These are phyloP conservation scores for Cercophora newfieldiana DNA, from an alignment of 495 filamentous ascomycete species.

Conservation along the genomic window DNA sequence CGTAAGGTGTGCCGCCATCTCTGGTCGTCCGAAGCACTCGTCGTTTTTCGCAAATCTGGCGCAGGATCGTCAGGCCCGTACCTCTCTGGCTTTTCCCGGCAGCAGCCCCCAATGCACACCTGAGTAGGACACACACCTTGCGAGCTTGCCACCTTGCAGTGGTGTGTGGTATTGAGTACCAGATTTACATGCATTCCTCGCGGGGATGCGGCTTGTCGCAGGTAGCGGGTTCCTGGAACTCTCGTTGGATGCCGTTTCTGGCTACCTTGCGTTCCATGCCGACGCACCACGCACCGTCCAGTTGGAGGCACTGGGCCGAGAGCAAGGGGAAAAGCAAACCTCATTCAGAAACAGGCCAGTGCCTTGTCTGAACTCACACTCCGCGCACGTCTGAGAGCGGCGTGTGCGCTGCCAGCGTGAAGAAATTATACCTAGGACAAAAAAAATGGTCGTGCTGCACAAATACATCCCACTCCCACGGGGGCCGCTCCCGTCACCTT, in stretches of 20 bases:
- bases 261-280: conserved; percentile 10
- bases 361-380: conserved; percentile 17
- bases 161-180: background rate
- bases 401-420: conserved; percentile 3
- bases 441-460: conserved; percentile 13
- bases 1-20: conserved; percentile 6
- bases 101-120: conserved; percentile 8
- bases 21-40: conserved; percentile 5
- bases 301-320: background rate
- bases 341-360: conserved; percentile 13
- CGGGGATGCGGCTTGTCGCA: conserved; percentile 16
- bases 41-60: conserved; percentile 8
- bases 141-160: too few relatives aligned
- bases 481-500: background rate
- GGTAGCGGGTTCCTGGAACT: background rate
- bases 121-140: background rate
- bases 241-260: conserved; percentile 12
- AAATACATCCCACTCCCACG: conserved; percentile 18
- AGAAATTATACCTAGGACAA: conserved; percentile 14
- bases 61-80: conserved; percentile 14
- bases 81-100: conserved; percentile 10
- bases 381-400: conserved; percentile 13
- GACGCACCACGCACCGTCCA: background rate
- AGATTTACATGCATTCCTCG: conserved; percentile 7
- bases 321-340: conserved; percentile 7